Evolutionary conservation across 2,329 filamentous ascomycete genomes (phyloP).

Genomic region (Chaetomium globosum): DNA sequence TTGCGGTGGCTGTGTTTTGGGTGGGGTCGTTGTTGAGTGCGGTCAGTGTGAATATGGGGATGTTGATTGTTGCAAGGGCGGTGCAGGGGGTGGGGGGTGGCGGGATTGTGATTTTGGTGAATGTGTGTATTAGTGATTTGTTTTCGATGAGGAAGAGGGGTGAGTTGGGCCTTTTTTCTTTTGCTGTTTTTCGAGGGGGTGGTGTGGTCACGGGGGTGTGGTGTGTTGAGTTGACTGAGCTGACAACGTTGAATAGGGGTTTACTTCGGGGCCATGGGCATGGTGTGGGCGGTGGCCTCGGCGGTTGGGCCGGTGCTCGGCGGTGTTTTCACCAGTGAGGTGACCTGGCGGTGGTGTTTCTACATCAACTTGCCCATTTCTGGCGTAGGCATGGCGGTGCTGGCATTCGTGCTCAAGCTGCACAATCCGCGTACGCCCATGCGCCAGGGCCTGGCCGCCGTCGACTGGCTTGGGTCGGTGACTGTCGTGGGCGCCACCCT

Average conservation of each 20-base stretch:
- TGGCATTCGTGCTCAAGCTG: conserved; percentile 66
- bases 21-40: conserved; percentile 55
- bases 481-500: conserved; percentile 65
- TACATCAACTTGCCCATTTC: conserved; percentile 52
- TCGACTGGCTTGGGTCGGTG: conserved; percentile 64
- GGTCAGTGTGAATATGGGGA: conserved; percentile 49
- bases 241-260: conserved; percentile 40
- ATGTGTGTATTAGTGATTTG: conserved; percentile 57
- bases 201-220: neutral
- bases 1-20: conserved; percentile 55
- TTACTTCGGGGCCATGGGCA: conserved; percentile 66
- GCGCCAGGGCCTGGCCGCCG: conserved; percentile 61
- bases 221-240: neutral
- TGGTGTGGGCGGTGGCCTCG: conserved; percentile 68
- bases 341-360: conserved; percentile 63
- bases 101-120: conserved; percentile 56
- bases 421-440: conserved; percentile 67
- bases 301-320: conserved; percentile 64
- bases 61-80: conserved; percentile 52
- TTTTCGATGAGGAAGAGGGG: conserved; percentile 51
- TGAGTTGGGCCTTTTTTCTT: conserved; percentile 14
- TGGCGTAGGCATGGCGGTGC: conserved; percentile 59
- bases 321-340: conserved; percentile 65
- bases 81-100: conserved; percentile 57
- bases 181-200: neutral